Conservation (phyloP, 2,329 filamentous ascomycete genomes). For the Pezicula carpinea region DNA sequence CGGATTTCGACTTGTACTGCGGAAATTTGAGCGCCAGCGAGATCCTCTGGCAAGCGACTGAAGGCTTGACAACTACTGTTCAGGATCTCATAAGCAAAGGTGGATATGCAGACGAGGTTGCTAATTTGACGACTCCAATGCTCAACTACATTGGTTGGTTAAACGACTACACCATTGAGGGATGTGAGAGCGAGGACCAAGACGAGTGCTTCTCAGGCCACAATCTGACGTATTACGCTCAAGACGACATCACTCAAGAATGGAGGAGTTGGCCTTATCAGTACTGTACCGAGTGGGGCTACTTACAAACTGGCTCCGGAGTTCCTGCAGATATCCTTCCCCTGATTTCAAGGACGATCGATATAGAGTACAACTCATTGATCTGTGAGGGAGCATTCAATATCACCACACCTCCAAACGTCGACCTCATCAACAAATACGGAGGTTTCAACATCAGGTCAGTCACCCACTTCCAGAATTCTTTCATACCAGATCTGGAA, state of each 20-base stretch:
- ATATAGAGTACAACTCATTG: slow-evolving; percentile 55
- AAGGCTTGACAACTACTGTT: slow-evolving; percentile 62
- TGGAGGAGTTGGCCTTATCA: slow-evolving; percentile 53
- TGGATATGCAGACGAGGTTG: slow-evolving; percentile 39
- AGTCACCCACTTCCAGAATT: background rate
- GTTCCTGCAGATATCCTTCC: slow-evolving; percentile 61
- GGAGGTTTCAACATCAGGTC: slow-evolving; percentile 62
- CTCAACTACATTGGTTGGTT: slow-evolving; percentile 55
- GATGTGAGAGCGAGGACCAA: slow-evolving; percentile 34
- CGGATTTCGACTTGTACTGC: slow-evolving; percentile 49
- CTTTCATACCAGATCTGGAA: background rate
- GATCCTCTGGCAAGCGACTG: slow-evolving; percentile 55
- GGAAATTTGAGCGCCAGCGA: slow-evolving; percentile 45
- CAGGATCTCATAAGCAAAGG: slow-evolving; percentile 40
- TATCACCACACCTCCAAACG: slow-evolving; percentile 58
- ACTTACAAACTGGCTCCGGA: slow-evolving; percentile 67
- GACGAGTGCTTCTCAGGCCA: slow-evolving; percentile 47
- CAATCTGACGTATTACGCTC: slow-evolving; percentile 40
- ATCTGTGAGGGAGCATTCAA: slow-evolving; percentile 67
- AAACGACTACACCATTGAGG: slow-evolving; percentile 36
- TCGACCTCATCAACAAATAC: slow-evolving; percentile 68
- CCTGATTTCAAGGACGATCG: slow-evolving; percentile 66
- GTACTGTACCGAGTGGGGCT: slow-evolving; percentile 61
- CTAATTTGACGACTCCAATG: slow-evolving; percentile 41
- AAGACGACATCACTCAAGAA: slow-evolving; percentile 36